Evolutionary conservation across 2,329 filamentous ascomycete genomes (phyloP).

Genomic region (Diaporthe vexans): DNA sequence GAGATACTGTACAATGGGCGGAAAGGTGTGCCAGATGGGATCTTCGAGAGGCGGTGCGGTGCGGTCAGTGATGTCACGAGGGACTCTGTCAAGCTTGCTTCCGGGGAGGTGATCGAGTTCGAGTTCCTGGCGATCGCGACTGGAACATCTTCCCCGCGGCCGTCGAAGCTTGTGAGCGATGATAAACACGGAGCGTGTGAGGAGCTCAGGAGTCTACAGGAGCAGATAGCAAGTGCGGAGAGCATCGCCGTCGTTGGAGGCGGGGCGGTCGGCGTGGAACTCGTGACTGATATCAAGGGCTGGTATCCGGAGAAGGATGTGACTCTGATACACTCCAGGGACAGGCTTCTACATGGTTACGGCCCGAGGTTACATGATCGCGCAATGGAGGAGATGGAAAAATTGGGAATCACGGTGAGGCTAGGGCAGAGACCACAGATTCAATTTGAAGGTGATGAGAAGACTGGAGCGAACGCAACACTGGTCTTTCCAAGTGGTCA

Average conservation of each 20-base stretch:
- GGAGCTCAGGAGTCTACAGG: constrained; percentile 62
- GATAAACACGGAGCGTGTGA: constrained; percentile 58
- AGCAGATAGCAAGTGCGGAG: constrained; percentile 56
- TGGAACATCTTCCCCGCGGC: constrained; percentile 61
- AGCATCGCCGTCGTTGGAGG: constrained; percentile 68
- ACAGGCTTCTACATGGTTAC: constrained; percentile 66
- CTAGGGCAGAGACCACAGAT: constrained; percentile 55
- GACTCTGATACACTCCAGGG: constrained; percentile 70
- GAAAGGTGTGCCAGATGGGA: constrained; percentile 48
- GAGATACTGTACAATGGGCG: constrained; percentile 50
- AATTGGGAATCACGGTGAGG: constrained; percentile 58
- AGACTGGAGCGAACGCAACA: constrained; percentile 65
- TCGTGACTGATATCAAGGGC: constrained; percentile 71
- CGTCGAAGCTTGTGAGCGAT: constrained; percentile 61
- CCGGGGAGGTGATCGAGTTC: constrained; percentile 62
- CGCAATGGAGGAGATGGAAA: constrained; percentile 57
- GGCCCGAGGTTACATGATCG: constrained; percentile 57
- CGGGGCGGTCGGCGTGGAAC: constrained; percentile 73
- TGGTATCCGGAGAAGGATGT: constrained; percentile 69
- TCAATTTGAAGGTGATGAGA: constrained; percentile 55
- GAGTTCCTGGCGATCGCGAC: constrained; percentile 71
- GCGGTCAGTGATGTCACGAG: constrained; percentile 56
- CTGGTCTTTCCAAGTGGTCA: constrained; percentile 47
- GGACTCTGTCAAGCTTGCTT: constrained; percentile 56
- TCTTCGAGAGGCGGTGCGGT: constrained; percentile 43